Evolutionary conservation across 2,329 filamentous ascomycete genomes (phyloP).

Genomic region (Aspergillus thermomutatus): DNA sequence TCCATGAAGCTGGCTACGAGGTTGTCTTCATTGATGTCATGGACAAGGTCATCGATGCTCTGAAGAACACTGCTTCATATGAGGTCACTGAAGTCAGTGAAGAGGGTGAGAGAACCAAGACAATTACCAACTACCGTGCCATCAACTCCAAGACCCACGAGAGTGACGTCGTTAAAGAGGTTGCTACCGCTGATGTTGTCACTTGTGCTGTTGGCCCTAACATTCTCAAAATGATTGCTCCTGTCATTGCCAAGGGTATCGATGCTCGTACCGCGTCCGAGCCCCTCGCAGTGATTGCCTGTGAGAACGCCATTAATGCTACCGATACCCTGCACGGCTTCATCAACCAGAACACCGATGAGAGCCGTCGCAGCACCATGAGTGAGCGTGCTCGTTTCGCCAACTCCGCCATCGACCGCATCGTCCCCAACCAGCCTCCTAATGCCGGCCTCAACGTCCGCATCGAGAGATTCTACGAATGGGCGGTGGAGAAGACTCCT

Average conservation of each 20-base stretch:
- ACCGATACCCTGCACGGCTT: conserved; percentile 80
- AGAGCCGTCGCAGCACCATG: conserved; percentile 65
- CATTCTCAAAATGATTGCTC: conserved; percentile 93
- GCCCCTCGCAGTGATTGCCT: conserved; percentile 89
- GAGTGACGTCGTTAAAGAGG: conserved; percentile 76
- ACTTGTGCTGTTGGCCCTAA: conserved; percentile 97
- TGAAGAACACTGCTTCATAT: conserved; percentile 76
- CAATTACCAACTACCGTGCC: conserved; percentile 91
- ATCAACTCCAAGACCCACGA: conserved; percentile 91
- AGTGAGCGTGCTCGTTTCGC: conserved; percentile 78
- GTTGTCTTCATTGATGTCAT: conserved; percentile 96
- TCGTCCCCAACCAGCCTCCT: conserved; percentile 84
- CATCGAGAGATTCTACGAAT: conserved; percentile 98
- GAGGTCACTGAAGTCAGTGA: conserved; percentile 88
- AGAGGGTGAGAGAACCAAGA: conserved; percentile 75
- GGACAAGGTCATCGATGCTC: conserved; percentile 72
- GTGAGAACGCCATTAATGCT: conserved; percentile 95
- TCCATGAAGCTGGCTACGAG: conserved; percentile 92
- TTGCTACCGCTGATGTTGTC: conserved; percentile 81
- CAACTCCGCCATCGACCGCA: conserved; percentile 97
- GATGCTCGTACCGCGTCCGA: conserved; percentile 64
- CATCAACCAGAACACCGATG: conserved; percentile 74
- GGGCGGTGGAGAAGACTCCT: conserved; percentile 87
- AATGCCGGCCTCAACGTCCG: conserved; percentile 82
- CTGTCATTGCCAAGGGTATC: conserved; percentile 92